A percentile compares a stretch with the other conserved stretches of the same genome.
Conservation (phyloP, 208 protist species). For the Naegleria fowleri region DNA sequence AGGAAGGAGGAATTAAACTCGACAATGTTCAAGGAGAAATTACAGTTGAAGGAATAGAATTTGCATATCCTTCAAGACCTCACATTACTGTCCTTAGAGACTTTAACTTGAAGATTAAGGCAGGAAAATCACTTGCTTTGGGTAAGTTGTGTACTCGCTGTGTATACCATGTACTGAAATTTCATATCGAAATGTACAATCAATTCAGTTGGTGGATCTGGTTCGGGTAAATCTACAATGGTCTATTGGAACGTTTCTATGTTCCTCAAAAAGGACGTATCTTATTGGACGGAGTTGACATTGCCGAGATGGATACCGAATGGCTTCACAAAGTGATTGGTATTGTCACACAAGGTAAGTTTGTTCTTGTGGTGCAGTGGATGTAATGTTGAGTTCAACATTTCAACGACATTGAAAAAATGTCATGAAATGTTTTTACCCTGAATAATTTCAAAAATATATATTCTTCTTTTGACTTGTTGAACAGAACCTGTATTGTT, state of each 20-base stretch:
- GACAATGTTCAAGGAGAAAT: slow-evolving; percentile 41
- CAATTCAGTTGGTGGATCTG: neutral
- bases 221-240: slow-evolving; percentile 58
- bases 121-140: neutral
- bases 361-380: no score
- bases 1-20: neutral
- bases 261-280: slow-evolving; percentile 51
- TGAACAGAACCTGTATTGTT: slow-evolving; percentile 23
- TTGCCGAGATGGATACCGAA: slow-evolving; percentile 55
- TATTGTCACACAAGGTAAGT: neutral
- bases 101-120: slow-evolving; percentile 3
- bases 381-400: no score
- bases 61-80: slow-evolving; percentile 20
- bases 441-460: no score
- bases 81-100: neutral
- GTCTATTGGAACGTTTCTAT: slow-evolving; percentile 71
- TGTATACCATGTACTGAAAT: no score
- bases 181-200: no score
- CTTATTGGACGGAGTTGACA: slow-evolving; percentile 54
- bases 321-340: slow-evolving; percentile 50
- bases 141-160: slow-evolving; percentile 6
- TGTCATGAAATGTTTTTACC: no score
- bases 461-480: no score
- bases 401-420: no score
- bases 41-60: slow-evolving; percentile 27